phyloP scores from a whole-genome alignment of 2,329 filamentous ascomycete genomes.

The Hortaea werneckii region DNA sequence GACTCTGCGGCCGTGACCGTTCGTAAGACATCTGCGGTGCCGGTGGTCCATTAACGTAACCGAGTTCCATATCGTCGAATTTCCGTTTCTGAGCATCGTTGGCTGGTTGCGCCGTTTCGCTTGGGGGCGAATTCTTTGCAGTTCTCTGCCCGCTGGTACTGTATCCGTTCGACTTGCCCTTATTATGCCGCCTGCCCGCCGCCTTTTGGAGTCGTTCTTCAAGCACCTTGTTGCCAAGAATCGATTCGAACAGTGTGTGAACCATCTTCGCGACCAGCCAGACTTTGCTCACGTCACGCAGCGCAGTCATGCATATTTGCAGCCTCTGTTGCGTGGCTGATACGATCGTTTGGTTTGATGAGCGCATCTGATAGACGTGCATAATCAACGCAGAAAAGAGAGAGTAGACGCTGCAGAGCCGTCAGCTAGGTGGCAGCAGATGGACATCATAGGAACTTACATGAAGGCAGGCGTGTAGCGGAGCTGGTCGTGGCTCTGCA shows the following conservation, averaged over 20 bases:
- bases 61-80: conserved; percentile 92
- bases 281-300: conserved; percentile 89
- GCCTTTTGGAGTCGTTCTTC: conserved; percentile 90
- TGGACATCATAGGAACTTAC: conserved; percentile 26
- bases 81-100: conserved; percentile 63
- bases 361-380: conserved; percentile 98
- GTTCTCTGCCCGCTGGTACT: conserved; percentile 8
- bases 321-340: conserved; percentile 80
- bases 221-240: conserved; percentile 83
- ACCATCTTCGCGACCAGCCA: conserved; percentile 99
- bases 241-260: conserved; percentile 90
- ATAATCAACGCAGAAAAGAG: conserved; percentile 96
- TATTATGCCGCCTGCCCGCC: conserved; percentile 72
- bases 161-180: conserved; percentile 44
- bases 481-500: conserved; percentile 72
- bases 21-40: conserved; percentile 96
- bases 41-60: conserved; percentile 67
- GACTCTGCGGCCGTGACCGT: conserved; percentile 83
- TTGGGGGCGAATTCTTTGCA: conserved; percentile 15
- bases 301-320: conserved; percentile 76
- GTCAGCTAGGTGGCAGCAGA: neutral
- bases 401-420: conserved; percentile 61
- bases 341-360: conserved; percentile 82
- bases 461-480: conserved; percentile 90
- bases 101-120: conserved; percentile 18